A percentile compares a stretch with the other conserved stretches of the same genome.
phyloP scores from a whole-genome alignment of 1,284 basidiomycete species.

The Volvariella surrecta region DNA sequence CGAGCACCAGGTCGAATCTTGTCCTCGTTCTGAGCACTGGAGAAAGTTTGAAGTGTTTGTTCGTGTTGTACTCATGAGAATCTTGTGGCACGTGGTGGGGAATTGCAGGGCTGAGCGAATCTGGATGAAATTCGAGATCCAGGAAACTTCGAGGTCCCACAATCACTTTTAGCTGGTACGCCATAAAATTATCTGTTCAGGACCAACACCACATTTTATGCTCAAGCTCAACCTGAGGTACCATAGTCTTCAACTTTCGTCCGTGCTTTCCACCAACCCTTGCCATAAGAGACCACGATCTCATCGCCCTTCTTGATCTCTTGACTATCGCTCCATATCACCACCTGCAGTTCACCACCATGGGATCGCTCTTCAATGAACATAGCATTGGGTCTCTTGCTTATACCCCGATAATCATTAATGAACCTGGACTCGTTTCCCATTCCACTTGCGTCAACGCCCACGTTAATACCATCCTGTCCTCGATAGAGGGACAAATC shows the following conservation, averaged over 20 bases:
- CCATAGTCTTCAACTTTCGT: constrained; percentile 9
- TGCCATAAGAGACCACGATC: constrained; percentile 87
- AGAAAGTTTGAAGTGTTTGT: constrained; percentile 23
- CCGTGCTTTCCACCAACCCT: constrained; percentile 75
- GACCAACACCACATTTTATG: no score
- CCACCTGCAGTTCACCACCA: constrained; percentile 68
- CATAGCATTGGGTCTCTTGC: constrained; percentile 59
- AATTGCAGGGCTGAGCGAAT: no score
- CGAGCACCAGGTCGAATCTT: not conserved
- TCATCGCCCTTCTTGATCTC: constrained; percentile 77
- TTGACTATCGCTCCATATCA: constrained; percentile 52
- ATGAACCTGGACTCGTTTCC: constrained; percentile 87
- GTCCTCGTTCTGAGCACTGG: not conserved
- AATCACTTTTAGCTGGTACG: no score
- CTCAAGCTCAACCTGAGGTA: no score
- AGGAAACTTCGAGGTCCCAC: no score
- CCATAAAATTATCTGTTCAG: no score
- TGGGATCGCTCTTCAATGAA: constrained; percentile 54
- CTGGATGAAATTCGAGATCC: no score
- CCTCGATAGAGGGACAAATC: constrained; percentile 74
- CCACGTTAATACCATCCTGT: constrained; percentile 44
- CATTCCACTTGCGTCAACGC: constrained; percentile 63
- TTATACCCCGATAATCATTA: constrained; percentile 80
- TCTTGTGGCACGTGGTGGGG: constrained; percentile 1
- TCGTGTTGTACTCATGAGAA: constrained; percentile 13